Evolutionary conservation across 2,329 filamentous ascomycete species (phyloP).

Genomic region (Arachnopeziza araneosa): DNA sequence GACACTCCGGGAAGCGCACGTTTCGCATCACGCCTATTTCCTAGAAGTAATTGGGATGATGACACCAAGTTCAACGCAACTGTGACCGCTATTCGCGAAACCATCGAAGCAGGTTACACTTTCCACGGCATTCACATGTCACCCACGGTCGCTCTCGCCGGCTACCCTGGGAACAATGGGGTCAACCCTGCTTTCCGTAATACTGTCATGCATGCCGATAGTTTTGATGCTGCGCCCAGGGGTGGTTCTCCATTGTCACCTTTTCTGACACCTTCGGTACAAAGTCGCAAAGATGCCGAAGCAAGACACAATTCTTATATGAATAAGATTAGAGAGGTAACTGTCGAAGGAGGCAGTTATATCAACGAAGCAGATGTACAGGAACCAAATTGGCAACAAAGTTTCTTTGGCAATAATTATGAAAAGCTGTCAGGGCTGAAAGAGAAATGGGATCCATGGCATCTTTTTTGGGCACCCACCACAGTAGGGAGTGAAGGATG

Average conservation of each 20-base stretch:
- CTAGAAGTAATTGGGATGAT: slow-evolving; percentile 33
- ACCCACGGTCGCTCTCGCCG: slow-evolving; percentile 4
- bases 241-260: too few relatives aligned
- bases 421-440: slow-evolving; percentile 38
- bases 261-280: too few relatives aligned
- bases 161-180: slow-evolving; percentile 7
- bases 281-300: neutral
- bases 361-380: slow-evolving; percentile 45
- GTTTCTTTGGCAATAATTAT: slow-evolving; percentile 30
- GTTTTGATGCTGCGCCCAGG: slow-evolving; percentile 23
- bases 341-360: slow-evolving; percentile 35
- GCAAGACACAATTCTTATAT: slow-evolving; percentile 2
- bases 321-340: slow-evolving; percentile 10
- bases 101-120: slow-evolving; percentile 31
- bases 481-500: slow-evolving; percentile 18
- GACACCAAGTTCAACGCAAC: slow-evolving; percentile 18
- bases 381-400: slow-evolving; percentile 34
- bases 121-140: slow-evolving; percentile 25
- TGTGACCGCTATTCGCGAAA: slow-evolving; percentile 28
- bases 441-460: slow-evolving; percentile 40
- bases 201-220: slow-evolving; percentile 12
- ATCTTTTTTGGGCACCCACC: slow-evolving; percentile 32
- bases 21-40: slow-evolving; percentile 37
- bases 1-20: slow-evolving; percentile 20
- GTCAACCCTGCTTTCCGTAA: slow-evolving; percentile 18